phyloP scores from a whole-genome alignment of 768 basidiomycete genomes.

The Tricholoma terreum region DNA sequence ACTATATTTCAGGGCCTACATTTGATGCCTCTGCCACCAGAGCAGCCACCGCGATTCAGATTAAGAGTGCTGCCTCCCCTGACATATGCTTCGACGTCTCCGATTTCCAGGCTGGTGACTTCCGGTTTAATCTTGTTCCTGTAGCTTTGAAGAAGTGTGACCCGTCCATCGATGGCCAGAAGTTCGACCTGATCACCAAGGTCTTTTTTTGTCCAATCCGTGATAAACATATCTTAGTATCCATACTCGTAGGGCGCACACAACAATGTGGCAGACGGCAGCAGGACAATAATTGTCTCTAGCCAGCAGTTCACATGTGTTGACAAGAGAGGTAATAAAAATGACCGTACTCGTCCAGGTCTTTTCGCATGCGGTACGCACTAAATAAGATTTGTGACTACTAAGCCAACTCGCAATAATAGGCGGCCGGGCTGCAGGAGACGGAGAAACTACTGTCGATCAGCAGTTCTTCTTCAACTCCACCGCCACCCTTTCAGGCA shows the following conservation, averaged over 20 bases:
- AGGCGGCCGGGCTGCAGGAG: constrained; percentile 27
- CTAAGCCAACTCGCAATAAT: not conserved
- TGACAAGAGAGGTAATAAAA: constrained; percentile 22
- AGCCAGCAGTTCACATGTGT: constrained; percentile 28
- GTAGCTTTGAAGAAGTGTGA: constrained; percentile 25
- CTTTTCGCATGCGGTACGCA: constrained; percentile 24
- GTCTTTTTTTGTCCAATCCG: constrained; percentile 2
- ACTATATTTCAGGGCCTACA: constrained; percentile 16
- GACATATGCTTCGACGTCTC: constrained; percentile 27
- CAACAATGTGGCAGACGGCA: constrained; percentile 25
- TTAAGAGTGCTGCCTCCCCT: constrained; percentile 23
- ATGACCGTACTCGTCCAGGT: constrained; percentile 25
- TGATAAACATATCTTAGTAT: not conserved
- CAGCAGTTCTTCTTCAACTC: constrained; percentile 26
- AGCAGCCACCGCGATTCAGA: constrained; percentile 24
- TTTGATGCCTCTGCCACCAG: constrained; percentile 29
- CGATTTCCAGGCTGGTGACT: constrained; percentile 29
- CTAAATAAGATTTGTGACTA: not conserved
- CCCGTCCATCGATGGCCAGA: constrained; percentile 23
- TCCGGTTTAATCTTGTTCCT: constrained; percentile 31
- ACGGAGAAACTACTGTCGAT: constrained; percentile 24
- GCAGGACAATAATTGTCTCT: constrained; percentile 26
- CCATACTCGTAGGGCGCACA: constrained; percentile 20
- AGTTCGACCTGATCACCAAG: constrained; percentile 31
- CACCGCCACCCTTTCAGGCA: constrained; percentile 14